phyloP scores from a whole-genome alignment of 257 asterid genomes.

The Lavandula angustifolia region DNA sequence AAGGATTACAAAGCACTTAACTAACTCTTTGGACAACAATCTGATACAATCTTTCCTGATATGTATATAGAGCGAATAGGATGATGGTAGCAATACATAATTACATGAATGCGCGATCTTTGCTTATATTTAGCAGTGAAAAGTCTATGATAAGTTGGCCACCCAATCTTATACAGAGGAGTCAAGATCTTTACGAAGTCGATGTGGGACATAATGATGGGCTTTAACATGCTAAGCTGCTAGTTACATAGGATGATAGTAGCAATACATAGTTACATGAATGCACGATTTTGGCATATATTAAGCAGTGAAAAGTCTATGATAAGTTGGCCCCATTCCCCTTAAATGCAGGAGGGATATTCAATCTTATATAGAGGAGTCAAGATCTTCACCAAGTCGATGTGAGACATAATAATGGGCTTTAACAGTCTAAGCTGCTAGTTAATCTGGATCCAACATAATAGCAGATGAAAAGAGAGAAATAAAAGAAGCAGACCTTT shows the following conservation, averaged over 20 bases:
- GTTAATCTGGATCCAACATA: slow-evolving; percentile 17
- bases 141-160: too few relatives aligned
- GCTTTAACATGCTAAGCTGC: too few relatives aligned
- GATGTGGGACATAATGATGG: too few relatives aligned
- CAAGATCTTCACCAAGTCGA: too few relatives aligned
- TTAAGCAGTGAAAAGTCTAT: slow-evolving; percentile 5
- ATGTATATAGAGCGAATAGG: slow-evolving; percentile 24
- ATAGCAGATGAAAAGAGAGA: neutral
- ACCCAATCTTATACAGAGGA: too few relatives aligned
- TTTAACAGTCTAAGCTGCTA: slow-evolving; percentile 24
- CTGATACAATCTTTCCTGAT: too few relatives aligned
- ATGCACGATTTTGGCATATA: neutral
- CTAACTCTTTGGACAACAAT: slow-evolving; percentile 12
- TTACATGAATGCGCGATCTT: neutral
- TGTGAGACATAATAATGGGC: too few relatives aligned
- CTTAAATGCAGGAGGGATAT: too few relatives aligned
- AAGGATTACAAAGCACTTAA: neutral
- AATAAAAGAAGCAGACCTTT: slow-evolving; percentile 44
- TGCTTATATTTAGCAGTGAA: neutral
- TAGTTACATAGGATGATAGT: slow-evolving; percentile 7
- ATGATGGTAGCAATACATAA: slow-evolving; percentile 5
- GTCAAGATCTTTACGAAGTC: too few relatives aligned
- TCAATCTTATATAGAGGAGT: too few relatives aligned
- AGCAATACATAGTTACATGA: slow-evolving; percentile 3
- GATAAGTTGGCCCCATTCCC: too few relatives aligned